A percentile compares a stretch with the other conserved stretches of the same genome.
Evolutionary conservation across 2,329 filamentous ascomycete genomes (phyloP).

Genomic region (Akanthomyces lecanii): DNA sequence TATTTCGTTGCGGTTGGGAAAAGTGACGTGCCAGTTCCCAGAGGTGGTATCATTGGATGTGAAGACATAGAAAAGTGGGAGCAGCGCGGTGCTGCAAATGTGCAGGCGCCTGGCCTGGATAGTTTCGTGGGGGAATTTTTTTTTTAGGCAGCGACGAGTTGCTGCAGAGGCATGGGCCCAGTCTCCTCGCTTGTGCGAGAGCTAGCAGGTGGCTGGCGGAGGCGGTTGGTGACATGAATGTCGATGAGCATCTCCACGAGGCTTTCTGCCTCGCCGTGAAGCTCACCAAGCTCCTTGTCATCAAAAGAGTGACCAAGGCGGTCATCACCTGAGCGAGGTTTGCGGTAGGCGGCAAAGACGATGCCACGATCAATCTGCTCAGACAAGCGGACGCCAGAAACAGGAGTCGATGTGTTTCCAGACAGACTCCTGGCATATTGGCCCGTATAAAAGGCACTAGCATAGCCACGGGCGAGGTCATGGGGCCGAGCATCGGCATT

Average conservation of each 20-base stretch:
- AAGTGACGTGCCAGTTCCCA: constrained; percentile 23
- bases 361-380: constrained; percentile 45
- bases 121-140: background rate
- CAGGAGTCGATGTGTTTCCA: constrained; percentile 24
- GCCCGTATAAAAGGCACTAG: constrained; percentile 49
- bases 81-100: constrained; percentile 12
- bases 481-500: constrained; percentile 37
- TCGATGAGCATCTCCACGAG: constrained; percentile 51
- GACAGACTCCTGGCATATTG: constrained; percentile 29
- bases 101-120: background rate
- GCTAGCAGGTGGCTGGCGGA: constrained; percentile 28
- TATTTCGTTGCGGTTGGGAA: constrained; percentile 21
- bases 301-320: constrained; percentile 32
- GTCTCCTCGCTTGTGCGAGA: constrained; percentile 32
- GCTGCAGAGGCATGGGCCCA: constrained; percentile 35
- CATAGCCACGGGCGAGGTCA: constrained; percentile 50
- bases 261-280: constrained; percentile 47
- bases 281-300: constrained; percentile 40
- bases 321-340: constrained; percentile 37
- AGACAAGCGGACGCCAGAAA: constrained; percentile 23
- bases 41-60: constrained; percentile 30
- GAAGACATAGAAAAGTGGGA: constrained; percentile 20
- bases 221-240: constrained; percentile 40
- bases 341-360: constrained; percentile 53
- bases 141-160: constrained; percentile 12